A percentile compares a stretch with the other conserved stretches of the same genome.
Conservation (phyloP, 805 yeast species). For the Lipomyces kockii region DNA sequence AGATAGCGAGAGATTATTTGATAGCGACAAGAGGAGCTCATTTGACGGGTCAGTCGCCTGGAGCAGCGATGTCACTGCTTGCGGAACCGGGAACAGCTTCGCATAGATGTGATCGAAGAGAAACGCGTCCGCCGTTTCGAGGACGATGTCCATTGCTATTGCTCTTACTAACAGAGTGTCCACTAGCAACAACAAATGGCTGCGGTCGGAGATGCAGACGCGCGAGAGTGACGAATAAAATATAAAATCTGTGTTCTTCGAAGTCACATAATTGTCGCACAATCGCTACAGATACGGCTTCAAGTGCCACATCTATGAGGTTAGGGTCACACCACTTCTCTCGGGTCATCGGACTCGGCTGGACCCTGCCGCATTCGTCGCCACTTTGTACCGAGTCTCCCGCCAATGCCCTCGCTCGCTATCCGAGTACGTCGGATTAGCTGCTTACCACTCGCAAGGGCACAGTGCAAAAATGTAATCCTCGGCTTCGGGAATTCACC, state of each 20-base stretch:
- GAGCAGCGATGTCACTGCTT: conserved; percentile 20
- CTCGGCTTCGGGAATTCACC: too few species aligned
- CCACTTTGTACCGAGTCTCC: too few species aligned
- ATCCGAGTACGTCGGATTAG: too few species aligned
- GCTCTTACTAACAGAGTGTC: neutral
- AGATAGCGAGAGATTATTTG: conserved; percentile 44
- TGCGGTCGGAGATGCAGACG: neutral
- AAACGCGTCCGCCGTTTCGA: conserved; percentile 77
- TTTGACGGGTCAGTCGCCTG: conserved; percentile 58
- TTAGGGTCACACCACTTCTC: too few species aligned
- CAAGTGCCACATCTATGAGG: neutral
- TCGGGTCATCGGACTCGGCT: too few species aligned
- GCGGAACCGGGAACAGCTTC: conserved; percentile 57
- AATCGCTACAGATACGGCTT: neutral
- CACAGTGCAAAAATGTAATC: too few species aligned
- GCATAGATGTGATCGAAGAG: conserved; percentile 79
- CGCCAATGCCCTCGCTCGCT: too few species aligned
- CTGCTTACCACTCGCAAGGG: too few species aligned
- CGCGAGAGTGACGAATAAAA: neutral
- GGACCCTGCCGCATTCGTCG: too few species aligned
- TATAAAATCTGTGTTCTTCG: neutral
- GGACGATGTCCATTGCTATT: conserved; percentile 83
- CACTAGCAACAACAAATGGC: too few species aligned
- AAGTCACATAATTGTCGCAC: neutral
- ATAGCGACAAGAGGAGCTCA: conserved; percentile 51